phyloP scores from a whole-genome alignment of 2,329 filamentous ascomycete species.

The Epichloe sp. region DNA sequence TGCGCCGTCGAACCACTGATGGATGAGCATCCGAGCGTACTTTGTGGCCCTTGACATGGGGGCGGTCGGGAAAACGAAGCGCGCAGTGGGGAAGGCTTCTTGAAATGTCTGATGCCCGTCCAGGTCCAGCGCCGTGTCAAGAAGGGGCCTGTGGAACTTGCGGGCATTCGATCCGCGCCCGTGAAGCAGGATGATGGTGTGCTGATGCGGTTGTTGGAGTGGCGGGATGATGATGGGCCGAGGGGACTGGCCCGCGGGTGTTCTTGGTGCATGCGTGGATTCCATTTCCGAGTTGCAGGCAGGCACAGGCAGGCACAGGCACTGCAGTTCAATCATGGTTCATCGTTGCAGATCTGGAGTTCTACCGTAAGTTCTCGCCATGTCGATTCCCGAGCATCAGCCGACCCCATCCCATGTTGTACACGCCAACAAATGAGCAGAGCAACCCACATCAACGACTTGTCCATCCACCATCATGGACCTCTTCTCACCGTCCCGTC shows the following conservation, averaged over 20 bases:
- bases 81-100: slow-evolving; percentile 26
- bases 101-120: slow-evolving; percentile 13
- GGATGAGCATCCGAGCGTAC: slow-evolving; percentile 19
- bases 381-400: too few relatives aligned
- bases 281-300: background rate
- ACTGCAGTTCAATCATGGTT: too few relatives aligned
- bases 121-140: slow-evolving; percentile 16
- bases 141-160: slow-evolving; percentile 27
- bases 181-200: slow-evolving; percentile 35
- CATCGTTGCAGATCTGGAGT: too few relatives aligned
- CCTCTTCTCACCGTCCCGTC: background rate
- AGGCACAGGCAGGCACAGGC: too few relatives aligned
- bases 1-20: slow-evolving; percentile 24
- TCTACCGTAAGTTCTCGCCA: too few relatives aligned
- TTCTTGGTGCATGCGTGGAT: background rate
- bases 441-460: background rate
- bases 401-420: too few relatives aligned
- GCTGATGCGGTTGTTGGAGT: slow-evolving; percentile 19
- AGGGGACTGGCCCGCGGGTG: slow-evolving; percentile 12
- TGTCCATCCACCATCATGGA: background rate
- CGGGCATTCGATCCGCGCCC: slow-evolving; percentile 31
- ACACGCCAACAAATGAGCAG: background rate
- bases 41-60: slow-evolving; percentile 19
- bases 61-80: slow-evolving; percentile 39
- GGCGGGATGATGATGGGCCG: slow-evolving; percentile 12